Evolutionary conservation across 176 grass and related monocot genomes (phyloP), one percentile per base, ranked within the genome.

Genomic region (Alloteropsis semialata): DNA sequence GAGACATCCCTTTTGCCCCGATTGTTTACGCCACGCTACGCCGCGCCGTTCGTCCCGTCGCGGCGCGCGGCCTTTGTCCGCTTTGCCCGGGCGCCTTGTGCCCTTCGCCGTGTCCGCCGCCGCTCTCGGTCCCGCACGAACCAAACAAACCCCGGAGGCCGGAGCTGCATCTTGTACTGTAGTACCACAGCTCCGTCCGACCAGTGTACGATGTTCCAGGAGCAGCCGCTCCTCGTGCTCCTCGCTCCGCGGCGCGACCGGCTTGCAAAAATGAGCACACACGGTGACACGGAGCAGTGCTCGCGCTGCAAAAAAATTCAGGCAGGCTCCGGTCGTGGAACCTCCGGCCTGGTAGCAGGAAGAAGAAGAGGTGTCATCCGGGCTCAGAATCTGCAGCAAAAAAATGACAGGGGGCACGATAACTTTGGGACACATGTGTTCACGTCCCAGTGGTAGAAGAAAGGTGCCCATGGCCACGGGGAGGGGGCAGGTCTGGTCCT

Each of bases 61-160:
- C 16, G 34, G 21, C 54, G 50, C 2, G n/a, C 10, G 50, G 27
- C 25, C 33, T 15, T 28, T 42, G 36, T 60, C 75, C 10, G 16
- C 74, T 60, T 43, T 36, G 9, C 74, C 55, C 34, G 34, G 34
- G 14, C 74, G 68, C 22, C n/a, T 27, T 22, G 39, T 7, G 60
- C 22, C n/a, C 85, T 18, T 77, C 42, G 63, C 54, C 53, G 27
- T 30, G 24, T 87, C 85, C 85, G 72, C 78, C 62, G 59, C 2
- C n/a, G 45, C 50, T 36, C n/a, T n/a, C 29, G 5, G 41, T 69
- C 62, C 30, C 49, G 8, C 51, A n/a, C 63, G 59, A 10, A 14
- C 39, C 43, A 25, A 25, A 55, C 21, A 15, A 50, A 50, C 18
- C 4, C 16, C 48, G n/a, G n/a, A n/a, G n/a, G n/a, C n/a, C n/a